phyloP scores from a whole-genome alignment of 805 yeast species.

The Wickerhamiella nectarea region DNA sequence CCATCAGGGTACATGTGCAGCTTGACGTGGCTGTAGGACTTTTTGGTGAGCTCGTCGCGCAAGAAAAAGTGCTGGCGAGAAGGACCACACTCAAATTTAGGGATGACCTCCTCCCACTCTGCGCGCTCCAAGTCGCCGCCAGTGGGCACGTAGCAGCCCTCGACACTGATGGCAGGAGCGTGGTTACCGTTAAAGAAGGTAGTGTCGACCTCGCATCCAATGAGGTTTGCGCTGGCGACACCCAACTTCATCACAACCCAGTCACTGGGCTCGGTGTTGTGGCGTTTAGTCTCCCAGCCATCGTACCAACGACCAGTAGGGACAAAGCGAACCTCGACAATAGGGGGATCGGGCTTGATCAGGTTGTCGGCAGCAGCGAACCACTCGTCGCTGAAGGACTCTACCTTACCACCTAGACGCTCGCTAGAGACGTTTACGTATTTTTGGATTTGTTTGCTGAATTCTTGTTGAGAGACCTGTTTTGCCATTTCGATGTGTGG shows the following conservation, averaged over 20 bases:
- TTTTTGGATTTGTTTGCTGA: slow-evolving; percentile 14
- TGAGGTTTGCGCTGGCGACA: slow-evolving; percentile 61
- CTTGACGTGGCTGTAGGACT: slow-evolving; percentile 62
- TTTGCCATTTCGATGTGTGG: slow-evolving; percentile 7
- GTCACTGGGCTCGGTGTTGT: slow-evolving; percentile 70
- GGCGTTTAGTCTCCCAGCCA: slow-evolving; percentile 98
- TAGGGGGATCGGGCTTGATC: slow-evolving; percentile 66
- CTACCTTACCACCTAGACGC: slow-evolving; percentile 64
- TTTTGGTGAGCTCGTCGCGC: slow-evolving; percentile 42
- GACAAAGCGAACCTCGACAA: slow-evolving; percentile 66
- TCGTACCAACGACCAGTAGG: slow-evolving; percentile 95
- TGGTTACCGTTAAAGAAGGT: slow-evolving; percentile 92
- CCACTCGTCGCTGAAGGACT: slow-evolving; percentile 76
- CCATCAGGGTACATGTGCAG: slow-evolving; percentile 96
- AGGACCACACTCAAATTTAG: slow-evolving; percentile 75
- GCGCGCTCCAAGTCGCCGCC: slow-evolving; percentile 27
- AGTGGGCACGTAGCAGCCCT: slow-evolving; percentile 37
- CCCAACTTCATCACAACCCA: slow-evolving; percentile 80
- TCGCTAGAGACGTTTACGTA: slow-evolving; percentile 63
- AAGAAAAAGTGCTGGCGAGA: slow-evolving; percentile 71
- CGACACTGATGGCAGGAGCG: slow-evolving; percentile 81
- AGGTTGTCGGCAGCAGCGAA: slow-evolving; percentile 86
- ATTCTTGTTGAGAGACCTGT: slow-evolving; percentile 16
- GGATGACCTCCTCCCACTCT: slow-evolving; percentile 60
- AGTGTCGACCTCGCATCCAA: slow-evolving; percentile 85